Evolutionary conservation across 345 rosid genomes (phyloP).

Genomic region (Sonneratia caseolaris): DNA sequence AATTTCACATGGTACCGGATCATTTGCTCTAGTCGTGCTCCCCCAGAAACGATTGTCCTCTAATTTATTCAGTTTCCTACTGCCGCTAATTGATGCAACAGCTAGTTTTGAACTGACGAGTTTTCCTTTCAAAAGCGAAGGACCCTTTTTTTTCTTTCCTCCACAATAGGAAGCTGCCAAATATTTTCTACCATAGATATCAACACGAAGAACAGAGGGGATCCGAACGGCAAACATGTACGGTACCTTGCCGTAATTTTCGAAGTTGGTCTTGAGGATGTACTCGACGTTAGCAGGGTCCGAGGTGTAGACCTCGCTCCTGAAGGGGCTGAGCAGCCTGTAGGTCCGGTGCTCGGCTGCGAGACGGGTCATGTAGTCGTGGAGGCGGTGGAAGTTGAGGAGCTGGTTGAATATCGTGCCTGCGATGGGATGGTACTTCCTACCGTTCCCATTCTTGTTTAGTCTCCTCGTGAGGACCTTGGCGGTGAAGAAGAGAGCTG

Average conservation of each 20-base stretch:
- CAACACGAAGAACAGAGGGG: not conserved
- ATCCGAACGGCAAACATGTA: not conserved
- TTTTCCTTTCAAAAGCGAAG: not conserved
- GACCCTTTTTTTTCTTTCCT: not conserved
- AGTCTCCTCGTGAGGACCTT: not conserved
- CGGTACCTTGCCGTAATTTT: conserved; percentile 36
- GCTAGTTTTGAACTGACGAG: not conserved
- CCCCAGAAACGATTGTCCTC: not conserved
- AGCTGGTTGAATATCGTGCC: conserved; percentile 48
- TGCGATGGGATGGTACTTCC: conserved; percentile 39
- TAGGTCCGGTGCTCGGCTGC: conserved; percentile 36
- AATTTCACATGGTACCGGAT: not conserved
- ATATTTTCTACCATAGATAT: too few species aligned
- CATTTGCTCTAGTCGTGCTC: not conserved
- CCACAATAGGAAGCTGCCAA: not conserved
- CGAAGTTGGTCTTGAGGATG: conserved; percentile 39
- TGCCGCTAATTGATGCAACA: not conserved
- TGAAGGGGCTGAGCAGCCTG: conserved; percentile 32
- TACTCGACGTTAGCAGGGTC: conserved; percentile 40
- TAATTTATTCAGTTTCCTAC: not conserved
- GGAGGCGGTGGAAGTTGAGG: conserved; percentile 37
- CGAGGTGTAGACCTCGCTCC: conserved; percentile 39
- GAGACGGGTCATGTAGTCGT: conserved; percentile 45
- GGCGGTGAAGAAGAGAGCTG: conserved; percentile 4
- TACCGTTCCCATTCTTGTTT: not conserved